A percentile compares a stretch with the other conserved stretches of the same genome.
Conservation (phyloP, 805 yeast genomes). For the Komagataella kurtzmanii region DNA sequence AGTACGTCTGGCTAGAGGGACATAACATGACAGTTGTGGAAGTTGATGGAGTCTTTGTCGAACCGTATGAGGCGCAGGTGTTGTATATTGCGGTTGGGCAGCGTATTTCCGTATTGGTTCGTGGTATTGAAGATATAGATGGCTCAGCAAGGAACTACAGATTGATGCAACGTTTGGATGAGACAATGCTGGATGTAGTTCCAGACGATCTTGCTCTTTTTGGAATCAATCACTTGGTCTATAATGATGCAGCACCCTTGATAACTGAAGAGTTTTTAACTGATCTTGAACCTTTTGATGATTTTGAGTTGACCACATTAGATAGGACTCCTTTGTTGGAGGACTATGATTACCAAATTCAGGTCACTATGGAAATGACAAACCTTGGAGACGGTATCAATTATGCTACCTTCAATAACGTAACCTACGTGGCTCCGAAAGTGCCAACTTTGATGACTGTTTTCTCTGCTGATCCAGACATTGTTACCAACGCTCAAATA, state of each 20-base stretch:
- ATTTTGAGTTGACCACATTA: constrained; percentile 29
- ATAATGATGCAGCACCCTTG: constrained; percentile 20
- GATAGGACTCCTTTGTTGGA: constrained; percentile 27
- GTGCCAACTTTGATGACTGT: constrained; percentile 61
- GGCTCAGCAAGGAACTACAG: constrained; percentile 36
- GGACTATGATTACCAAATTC: constrained; percentile 50
- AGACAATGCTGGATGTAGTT: constrained; percentile 54
- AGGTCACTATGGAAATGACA: constrained; percentile 48
- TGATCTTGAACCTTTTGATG: constrained; percentile 48
- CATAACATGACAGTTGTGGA: constrained; percentile 64
- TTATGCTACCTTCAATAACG: constrained; percentile 64
- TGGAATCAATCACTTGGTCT: constrained; percentile 42
- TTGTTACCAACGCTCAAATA: constrained; percentile 41
- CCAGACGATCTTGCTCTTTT: constrained; percentile 44
- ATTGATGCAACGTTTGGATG: constrained; percentile 49
- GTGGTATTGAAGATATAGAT: background rate
- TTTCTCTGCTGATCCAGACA: constrained; percentile 32
- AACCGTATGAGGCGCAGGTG: constrained; percentile 41
- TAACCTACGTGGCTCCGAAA: constrained; percentile 51
- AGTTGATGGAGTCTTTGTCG: constrained; percentile 58
- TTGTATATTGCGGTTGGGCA: constrained; percentile 70
- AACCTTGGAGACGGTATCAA: constrained; percentile 63
- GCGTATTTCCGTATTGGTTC: constrained; percentile 55
- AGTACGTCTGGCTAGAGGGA: constrained; percentile 53
- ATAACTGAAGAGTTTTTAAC: constrained; percentile 23